phyloP scores from a whole-genome alignment of 1,284 basidiomycete species.

The Pyrrhoderma noxium region DNA sequence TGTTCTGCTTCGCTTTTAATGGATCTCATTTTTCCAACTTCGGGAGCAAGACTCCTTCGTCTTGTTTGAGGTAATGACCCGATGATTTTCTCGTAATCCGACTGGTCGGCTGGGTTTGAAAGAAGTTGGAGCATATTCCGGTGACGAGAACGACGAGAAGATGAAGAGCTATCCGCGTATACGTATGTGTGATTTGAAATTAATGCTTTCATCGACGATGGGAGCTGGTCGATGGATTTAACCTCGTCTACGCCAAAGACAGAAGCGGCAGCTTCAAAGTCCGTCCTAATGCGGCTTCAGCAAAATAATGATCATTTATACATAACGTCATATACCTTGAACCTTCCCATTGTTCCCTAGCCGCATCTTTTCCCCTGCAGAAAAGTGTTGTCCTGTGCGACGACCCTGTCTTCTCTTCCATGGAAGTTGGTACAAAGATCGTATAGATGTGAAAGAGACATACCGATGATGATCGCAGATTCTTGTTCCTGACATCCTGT shows the following conservation, averaged over 20 bases:
- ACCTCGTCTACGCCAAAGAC: slow-evolving; percentile 77
- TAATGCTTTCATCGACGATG: slow-evolving; percentile 42
- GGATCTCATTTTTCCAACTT: slow-evolving; percentile 54
- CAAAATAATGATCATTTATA: neutral
- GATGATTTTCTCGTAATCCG: slow-evolving; percentile 45
- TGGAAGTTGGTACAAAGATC: slow-evolving; percentile 5
- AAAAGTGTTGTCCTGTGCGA: slow-evolving; percentile 92
- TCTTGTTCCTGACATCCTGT: slow-evolving; percentile 95
- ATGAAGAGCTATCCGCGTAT: slow-evolving; percentile 31
- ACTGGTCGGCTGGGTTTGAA: slow-evolving; percentile 28
- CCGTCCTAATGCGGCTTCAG: slow-evolving; percentile 36
- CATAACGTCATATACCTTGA: slow-evolving; percentile 32
- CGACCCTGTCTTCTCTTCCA: slow-evolving; percentile 53
- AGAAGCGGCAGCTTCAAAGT: slow-evolving; percentile 48
- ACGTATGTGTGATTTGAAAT: slow-evolving; percentile 32
- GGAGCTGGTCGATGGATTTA: slow-evolving; percentile 46
- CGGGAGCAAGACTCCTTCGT: slow-evolving; percentile 46
- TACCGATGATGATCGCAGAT: slow-evolving; percentile 78
- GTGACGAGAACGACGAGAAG: slow-evolving; percentile 28
- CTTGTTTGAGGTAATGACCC: slow-evolving; percentile 43
- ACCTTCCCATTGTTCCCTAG: slow-evolving; percentile 91
- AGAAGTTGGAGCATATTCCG: slow-evolving; percentile 48
- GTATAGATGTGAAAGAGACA: slow-evolving; percentile 20
- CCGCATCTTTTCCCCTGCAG: slow-evolving; percentile 67
- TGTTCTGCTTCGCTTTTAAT: slow-evolving; percentile 72